phyloP scores from a whole-genome alignment of 345 rosid genomes.

The Balakata baccata region DNA sequence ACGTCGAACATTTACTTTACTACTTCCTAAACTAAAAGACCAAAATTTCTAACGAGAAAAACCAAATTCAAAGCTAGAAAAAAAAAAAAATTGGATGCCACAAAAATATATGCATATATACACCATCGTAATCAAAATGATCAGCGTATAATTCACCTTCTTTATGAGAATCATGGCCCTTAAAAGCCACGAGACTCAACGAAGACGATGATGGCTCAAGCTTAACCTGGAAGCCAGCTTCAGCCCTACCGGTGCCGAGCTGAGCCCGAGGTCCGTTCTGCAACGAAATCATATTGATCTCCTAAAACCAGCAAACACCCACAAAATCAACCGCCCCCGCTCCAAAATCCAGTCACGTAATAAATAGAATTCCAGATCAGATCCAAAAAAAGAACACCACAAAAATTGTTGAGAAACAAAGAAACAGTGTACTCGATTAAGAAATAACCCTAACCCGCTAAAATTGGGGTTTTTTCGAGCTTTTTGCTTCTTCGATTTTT shows the following conservation, averaged over 20 bases:
- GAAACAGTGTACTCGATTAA: constrained; percentile 17
- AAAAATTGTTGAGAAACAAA: not conserved
- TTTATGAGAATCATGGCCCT: constrained; percentile 37
- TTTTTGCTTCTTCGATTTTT: constrained; percentile 3
- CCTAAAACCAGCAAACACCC: not conserved
- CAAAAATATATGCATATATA: not conserved
- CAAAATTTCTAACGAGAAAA: no score
- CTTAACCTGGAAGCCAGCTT: constrained; percentile 37
- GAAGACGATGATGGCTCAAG: constrained; percentile 51
- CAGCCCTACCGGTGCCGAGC: constrained; percentile 41
- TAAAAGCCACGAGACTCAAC: constrained; percentile 42
- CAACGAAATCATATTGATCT: constrained; percentile 51
- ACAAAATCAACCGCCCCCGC: constrained; percentile 8
- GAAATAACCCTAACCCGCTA: constrained; percentile 16
- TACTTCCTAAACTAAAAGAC: no score
- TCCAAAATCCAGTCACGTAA: constrained; percentile 22
- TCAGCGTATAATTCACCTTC: constrained; percentile 30
- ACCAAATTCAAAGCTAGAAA: no score
- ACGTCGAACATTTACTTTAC: no score
- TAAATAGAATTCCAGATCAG: constrained; percentile 21
- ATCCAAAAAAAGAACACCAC: constrained; percentile 9
- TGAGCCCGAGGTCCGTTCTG: constrained; percentile 45
- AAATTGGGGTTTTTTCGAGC: constrained; percentile 10
- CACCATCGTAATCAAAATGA: not conserved
- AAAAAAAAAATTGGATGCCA: no score